Evolutionary conservation across 345 rosid genomes (phyloP).

Genomic region (Cochlearia excelsa): DNA sequence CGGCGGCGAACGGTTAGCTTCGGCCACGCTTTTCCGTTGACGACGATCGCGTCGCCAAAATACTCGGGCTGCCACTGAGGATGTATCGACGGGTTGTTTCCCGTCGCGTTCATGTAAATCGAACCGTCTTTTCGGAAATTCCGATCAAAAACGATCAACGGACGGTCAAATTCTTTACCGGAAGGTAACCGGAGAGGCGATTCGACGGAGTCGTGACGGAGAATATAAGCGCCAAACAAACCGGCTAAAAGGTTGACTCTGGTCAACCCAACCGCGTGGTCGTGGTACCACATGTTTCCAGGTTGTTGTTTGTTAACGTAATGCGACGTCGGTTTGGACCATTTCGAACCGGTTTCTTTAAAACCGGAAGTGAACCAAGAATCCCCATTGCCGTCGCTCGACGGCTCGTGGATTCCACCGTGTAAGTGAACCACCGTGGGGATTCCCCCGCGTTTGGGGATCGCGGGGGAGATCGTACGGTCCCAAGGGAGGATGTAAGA

Average conservation of each 20-base stretch:
- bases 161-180: slow-evolving; percentile 56
- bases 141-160: slow-evolving; percentile 70
- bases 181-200: slow-evolving; percentile 53
- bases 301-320: slow-evolving; percentile 76
- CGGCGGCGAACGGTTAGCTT: slow-evolving; percentile 62
- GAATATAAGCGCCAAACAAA: slow-evolving; percentile 67
- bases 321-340: slow-evolving; percentile 55
- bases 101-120: slow-evolving; percentile 75
- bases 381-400: slow-evolving; percentile 70
- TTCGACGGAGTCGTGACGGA: slow-evolving; percentile 58
- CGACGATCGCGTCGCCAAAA: slow-evolving; percentile 73
- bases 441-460: slow-evolving; percentile 48
- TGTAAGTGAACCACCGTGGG: slow-evolving; percentile 98
- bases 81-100: slow-evolving; percentile 83
- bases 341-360: slow-evolving; percentile 51
- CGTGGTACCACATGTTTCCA: slow-evolving; percentile 92
- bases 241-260: slow-evolving; percentile 87
- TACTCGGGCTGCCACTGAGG: slow-evolving; percentile 99
- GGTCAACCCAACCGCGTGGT: slow-evolving; percentile 88
- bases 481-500: slow-evolving; percentile 92
- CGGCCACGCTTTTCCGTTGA: slow-evolving; percentile 96
- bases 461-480: slow-evolving; percentile 73
- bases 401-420: slow-evolving; percentile 70
- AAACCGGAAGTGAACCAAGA: slow-evolving; percentile 84
- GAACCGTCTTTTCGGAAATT: slow-evolving; percentile 63